A percentile compares a stretch with the other conserved stretches of the same genome.
phyloP scores from a whole-genome alignment of 179 eudicot genomes.

The Nepenthes alata region DNA sequence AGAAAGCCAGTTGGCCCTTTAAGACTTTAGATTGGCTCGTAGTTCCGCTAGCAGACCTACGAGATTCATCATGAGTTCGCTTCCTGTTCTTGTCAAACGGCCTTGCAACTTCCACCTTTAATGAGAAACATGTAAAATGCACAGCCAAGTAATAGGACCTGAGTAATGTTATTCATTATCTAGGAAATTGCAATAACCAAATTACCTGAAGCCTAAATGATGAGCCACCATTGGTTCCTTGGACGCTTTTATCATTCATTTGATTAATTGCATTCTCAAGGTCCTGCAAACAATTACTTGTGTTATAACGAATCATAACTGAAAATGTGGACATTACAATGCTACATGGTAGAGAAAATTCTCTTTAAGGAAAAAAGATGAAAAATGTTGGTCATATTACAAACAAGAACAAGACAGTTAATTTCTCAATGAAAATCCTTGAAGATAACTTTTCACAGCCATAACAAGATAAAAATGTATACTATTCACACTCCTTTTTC shows the following conservation, averaged over 20 bases:
- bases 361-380: too few species aligned
- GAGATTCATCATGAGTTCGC: constrained; percentile 38
- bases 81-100: constrained; percentile 59
- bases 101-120: constrained; percentile 64
- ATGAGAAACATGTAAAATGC: not conserved
- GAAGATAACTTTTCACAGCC: too few species aligned
- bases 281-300: constrained; percentile 17
- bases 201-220: constrained; percentile 36
- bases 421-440: too few species aligned
- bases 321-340: too few species aligned
- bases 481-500: too few species aligned
- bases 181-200: too few species aligned
- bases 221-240: constrained; percentile 32
- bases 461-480: too few species aligned
- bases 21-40: constrained; percentile 19
- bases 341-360: too few species aligned
- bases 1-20: constrained; percentile 13
- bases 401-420: too few species aligned
- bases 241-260: constrained; percentile 43
- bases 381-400: too few species aligned
- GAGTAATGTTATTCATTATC: too few species aligned
- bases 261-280: constrained; percentile 50
- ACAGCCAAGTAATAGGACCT: too few species aligned
- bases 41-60: constrained; percentile 16
- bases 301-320: not conserved